A percentile compares a stretch with the other conserved stretches of the same genome.
These are phyloP conservation scores for Anastatica hierochuntica DNA, from an alignment of 345 rosid species.

Conservation along the genomic window DNA sequence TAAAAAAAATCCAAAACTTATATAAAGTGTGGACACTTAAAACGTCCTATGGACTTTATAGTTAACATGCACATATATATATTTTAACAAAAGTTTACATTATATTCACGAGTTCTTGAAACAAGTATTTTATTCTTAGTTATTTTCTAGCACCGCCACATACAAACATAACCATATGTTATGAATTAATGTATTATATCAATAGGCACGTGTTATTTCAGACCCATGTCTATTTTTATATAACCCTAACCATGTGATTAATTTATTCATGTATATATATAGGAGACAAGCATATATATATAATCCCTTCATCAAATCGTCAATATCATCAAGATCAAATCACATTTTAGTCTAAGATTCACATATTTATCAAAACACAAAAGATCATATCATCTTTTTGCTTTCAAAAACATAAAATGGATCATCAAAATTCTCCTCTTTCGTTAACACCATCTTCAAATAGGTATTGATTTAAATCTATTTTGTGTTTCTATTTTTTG, in stretches of 20 bases:
- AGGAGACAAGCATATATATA: too few relatives aligned
- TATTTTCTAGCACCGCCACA: background rate
- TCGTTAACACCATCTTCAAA: background rate
- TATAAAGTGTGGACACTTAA: slow-evolving; percentile 5
- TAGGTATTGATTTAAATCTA: slow-evolving; percentile 7
- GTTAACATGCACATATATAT: too few relatives aligned
- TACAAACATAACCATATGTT: slow-evolving; percentile 5
- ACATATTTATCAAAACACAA: too few relatives aligned
- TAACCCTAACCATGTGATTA: background rate
- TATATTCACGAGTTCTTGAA: too few relatives aligned
- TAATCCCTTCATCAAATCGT: slow-evolving; percentile 1
- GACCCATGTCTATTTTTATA: slow-evolving; percentile 9
- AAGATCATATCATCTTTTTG: too few relatives aligned
- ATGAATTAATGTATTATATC: background rate
- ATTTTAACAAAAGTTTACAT: too few relatives aligned
- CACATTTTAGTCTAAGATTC: too few relatives aligned
- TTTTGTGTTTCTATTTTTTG: too few relatives aligned
- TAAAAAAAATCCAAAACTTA: background rate
- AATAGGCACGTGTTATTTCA: slow-evolving; percentile 6
- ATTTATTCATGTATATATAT: too few relatives aligned
- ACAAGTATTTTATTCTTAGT: background rate
- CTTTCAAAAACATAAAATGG: slow-evolving; percentile 1
- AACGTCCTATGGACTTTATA: background rate
- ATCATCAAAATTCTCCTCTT: slow-evolving; percentile 4
- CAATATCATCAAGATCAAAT: background rate